Base-by-base conservation (phyloP, 495 filamentous ascomycete genomes). In the Penicillium ochrochloron region DNA sequence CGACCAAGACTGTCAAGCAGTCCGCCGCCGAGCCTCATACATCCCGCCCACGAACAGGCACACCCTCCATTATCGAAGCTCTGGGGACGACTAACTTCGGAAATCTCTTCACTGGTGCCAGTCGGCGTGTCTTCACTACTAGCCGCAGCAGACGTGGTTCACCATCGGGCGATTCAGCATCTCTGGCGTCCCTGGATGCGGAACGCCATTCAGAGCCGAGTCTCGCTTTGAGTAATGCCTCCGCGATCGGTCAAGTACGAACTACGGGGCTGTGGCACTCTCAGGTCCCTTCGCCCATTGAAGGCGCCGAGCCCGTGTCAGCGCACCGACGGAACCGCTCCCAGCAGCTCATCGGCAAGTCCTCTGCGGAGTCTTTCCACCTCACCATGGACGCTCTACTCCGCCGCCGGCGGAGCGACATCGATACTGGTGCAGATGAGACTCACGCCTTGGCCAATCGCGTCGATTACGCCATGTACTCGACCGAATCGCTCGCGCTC, bases 181-280 rank as follows among this genome's bases (percentile, higher is more conserved):
- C 86, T 29, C 78, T 86, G 21, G 80, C 78, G 2, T 70, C 86
- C 29, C 78, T 87, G 51, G 83, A 82, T 17, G 82, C 75, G 53
- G 86, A 91, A 61, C 86, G 85, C 65, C 88, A 85, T 66, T 85
- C 87, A 23, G 89, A 87, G 62, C 83, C 90, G 15, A 87, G 81
- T 66, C 77, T 90, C 21, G 84, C 86, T 23, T 66, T 90, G 48
- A 90, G 83, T 63, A 85, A 81, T 33, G 83, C 86, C 5, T 76
- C 88, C 46, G 88, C 88, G 1, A 80, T 85, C n/a, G 89, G 89
- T 8, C 86, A 83, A 60, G 74, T 90, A 50, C 83, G 88, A 37
- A 75, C 78, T 29, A 77, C 85, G 9, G 77, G 69, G 39, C 70
- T 82, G 14, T 78, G 78, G 66, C 72, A 85, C 56, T 72, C 73